Base-by-base conservation (phyloP, 139 green algal genomes). In the Tetradesmus obliquus region DNA sequence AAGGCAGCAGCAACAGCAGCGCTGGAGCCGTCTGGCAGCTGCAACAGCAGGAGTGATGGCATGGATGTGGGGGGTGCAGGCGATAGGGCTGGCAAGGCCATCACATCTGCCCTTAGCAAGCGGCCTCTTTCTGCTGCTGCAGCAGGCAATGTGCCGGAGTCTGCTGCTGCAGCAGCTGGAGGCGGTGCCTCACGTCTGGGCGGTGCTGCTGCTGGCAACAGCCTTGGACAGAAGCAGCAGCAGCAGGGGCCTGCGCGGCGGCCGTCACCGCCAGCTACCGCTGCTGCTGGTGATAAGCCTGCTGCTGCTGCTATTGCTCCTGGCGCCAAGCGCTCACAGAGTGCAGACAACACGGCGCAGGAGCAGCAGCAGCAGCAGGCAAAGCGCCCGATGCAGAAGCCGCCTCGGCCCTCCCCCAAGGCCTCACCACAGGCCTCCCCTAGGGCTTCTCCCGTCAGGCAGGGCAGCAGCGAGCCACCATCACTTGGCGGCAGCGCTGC, bases 41-140 rank as follows among this genome's bases (percentile, higher is more conserved):
- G 87, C 74, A 91, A 84, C 87, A 91, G 87, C 74, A 91, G 87
- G 2, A 91, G 87, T 84, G 55, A 85, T 69, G 85, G 58, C 5
- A 57, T 58, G 80, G 80, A 62, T 62, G 80, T 58, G 9, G 83
- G 5, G 4, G 55, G 83, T 20, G 53, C 12, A 7, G 87, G 6
- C 79, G 74, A 85, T 8, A 85, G 22, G 24, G 81, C 53, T 45
- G 87, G 51, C 3, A 89, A 66, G n/a, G 85, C 85, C 10, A 62
- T 82, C 2, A 81, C 85, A 24, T 89, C 86, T 74, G 53, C 7
- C 6, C 53, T 71, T 7, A 72, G 53, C 86, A 90, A 55, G 3
- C 7, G 20, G 55, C 57, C 45, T 24, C 15, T 19, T 32, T 9
- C 72, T 51, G 72, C 72, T 32, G 51, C 6, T 45, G 80, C 80